These are phyloP conservation scores for Sarocladium oryzae DNA, from an alignment of 2,329 filamentous ascomycete genomes.

Conservation along the genomic window DNA sequence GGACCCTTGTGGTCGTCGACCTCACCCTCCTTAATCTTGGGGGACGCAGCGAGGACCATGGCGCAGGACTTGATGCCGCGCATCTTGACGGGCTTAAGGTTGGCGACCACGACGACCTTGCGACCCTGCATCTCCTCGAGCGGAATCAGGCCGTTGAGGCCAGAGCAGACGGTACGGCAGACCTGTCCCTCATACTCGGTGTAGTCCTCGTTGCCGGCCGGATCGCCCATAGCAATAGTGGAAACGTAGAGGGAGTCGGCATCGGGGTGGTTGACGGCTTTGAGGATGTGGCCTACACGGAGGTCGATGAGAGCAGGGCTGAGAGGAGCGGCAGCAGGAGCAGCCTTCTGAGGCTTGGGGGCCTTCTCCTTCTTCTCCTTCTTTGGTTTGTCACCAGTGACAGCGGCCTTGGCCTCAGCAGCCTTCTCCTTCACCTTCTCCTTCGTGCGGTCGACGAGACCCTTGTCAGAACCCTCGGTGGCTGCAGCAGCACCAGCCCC, in stretches of 20 bases:
- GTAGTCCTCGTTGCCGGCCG: slow-evolving; percentile 74
- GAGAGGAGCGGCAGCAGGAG: slow-evolving; percentile 66
- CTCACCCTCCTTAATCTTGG: slow-evolving; percentile 73
- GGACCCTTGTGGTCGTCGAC: slow-evolving; percentile 80
- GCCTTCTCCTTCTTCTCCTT: slow-evolving; percentile 92
- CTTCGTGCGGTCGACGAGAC: slow-evolving; percentile 55
- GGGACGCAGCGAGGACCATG: slow-evolving; percentile 95
- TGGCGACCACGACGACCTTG: slow-evolving; percentile 93
- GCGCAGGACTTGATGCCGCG: slow-evolving; percentile 70
- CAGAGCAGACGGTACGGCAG: slow-evolving; percentile 93
- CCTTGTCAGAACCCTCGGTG: slow-evolving; percentile 37
- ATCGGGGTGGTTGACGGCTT: slow-evolving; percentile 91
- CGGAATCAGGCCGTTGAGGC: slow-evolving; percentile 86
- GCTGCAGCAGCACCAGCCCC: slow-evolving; percentile 36
- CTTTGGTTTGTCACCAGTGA: slow-evolving; percentile 40
- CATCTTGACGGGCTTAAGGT: slow-evolving; percentile 99
- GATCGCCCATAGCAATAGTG: slow-evolving; percentile 90
- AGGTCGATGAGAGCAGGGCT: slow-evolving; percentile 88
- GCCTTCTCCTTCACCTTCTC: slow-evolving; percentile 50
- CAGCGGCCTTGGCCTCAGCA: slow-evolving; percentile 38
- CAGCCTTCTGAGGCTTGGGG: slow-evolving; percentile 64
- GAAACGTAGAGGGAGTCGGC: slow-evolving; percentile 94
- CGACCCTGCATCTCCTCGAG: slow-evolving; percentile 95
- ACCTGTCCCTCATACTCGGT: slow-evolving; percentile 85
- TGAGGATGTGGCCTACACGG: slow-evolving; percentile 93